Evolutionary conservation across 441 rosid genomes (phyloP), one percentile per base, ranked within the genome.

Genomic region (Adansonia rubrostipa): DNA sequence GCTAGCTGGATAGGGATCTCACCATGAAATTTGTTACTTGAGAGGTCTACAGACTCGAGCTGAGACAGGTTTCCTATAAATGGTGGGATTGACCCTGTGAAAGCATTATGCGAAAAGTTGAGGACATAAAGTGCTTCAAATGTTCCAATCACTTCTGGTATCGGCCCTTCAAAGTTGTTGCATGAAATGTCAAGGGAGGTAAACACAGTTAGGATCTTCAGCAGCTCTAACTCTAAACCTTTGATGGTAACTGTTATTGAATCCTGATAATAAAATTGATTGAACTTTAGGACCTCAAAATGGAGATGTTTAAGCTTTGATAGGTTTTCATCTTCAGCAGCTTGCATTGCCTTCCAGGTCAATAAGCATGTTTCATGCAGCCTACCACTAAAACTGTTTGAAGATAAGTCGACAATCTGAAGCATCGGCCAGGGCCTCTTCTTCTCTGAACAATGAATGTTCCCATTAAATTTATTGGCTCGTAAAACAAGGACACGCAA

Each of bases 321-420:
- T 17, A 13, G 56, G 19, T 47, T 19, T 76, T 70, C 78, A 15
- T 82, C 51, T 28, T 71, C 65, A 6, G 67, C 73, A 71, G 20
- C 42, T 86, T 80, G 80, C 86, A 91, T 86, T 3, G 91, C 85
- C 64, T 80, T 15, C 94, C 92, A 88, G 24, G 73, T 85, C 9
- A 2, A 2, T 20, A 93, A 85, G 82, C 47, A 75, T 24, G 36
- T 0, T 0, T 0, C 0, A 0, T 84, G 87, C 5, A 92, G 33
- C 0, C 0, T 0, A 7, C 89, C 91, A 1, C 0, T 58, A 36
- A 93, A 89, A 4, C 75, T 47, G 76, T 93, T 92, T 50, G 36
- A 61, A 22, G 95, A 88, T 79, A 93, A n/a, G 58, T 95, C 98
- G 0, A 93, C 81, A 73, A 95, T 93, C 3, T 91, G 93, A 80